Base-by-base conservation (phyloP, 805 yeast genomes). In the Spathaspora arborariae region DNA sequence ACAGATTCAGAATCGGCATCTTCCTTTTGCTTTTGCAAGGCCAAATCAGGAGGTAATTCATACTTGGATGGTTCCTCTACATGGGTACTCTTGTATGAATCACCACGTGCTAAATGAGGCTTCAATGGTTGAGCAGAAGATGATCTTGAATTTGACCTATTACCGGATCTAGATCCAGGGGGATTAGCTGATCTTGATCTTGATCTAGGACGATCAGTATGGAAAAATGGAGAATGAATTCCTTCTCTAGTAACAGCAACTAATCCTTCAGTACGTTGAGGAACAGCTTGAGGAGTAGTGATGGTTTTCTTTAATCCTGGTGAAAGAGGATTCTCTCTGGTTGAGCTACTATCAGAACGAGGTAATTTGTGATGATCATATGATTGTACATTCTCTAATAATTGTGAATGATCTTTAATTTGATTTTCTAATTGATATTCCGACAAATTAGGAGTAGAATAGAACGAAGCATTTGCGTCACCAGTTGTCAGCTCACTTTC, bases 101-200 rank as follows among this genome's bases (percentile, higher is more conserved):
- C 91, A 33, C 92, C 94, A 50, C 86, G 73, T 2, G 92, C 91
- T 56, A 85, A 70, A 63, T 84, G 88, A 1, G 90, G 89, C 47
- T 45, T 48, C 11, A 45, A 36, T 4, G 39, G 30, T n/a, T 20
- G 22, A 3, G 56, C 36, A 21, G 56, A 51, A 11, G 55, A 47
- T 20, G 54, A 45, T 2, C 63, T 55, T 10, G 65, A 51, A 3
- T 63, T 53, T 8, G 64, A 51, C 20, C 45, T 43, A 13, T 30
- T 19, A 20, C 34, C 35, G 18, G 34, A 33, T 45, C 60, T 53
- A 2, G 53, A 51, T 2, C 58, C 43, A 2, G 49, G 40, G 7
- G 54, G 51, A 6, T 61, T 54, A n/a, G 49, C 42, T 19, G 69
- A 51, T 64, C 79, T 55, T 50, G 60, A 48, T 18, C 51, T 48